Evolutionary conservation across 192 early-diverging fungal species (phyloP).

Genomic region (Diversispora eburnea): DNA sequence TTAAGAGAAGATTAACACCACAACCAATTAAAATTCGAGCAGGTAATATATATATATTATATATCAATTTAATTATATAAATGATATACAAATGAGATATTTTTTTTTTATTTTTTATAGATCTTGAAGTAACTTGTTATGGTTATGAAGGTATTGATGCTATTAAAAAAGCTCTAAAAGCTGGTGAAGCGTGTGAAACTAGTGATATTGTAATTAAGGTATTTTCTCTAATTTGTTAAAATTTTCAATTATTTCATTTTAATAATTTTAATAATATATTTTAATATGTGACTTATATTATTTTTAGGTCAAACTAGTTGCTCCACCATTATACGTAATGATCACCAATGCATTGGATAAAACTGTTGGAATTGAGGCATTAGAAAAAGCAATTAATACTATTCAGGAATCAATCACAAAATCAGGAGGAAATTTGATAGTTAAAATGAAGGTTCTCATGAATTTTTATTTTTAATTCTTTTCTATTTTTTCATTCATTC

Average conservation of each 20-base stretch:
- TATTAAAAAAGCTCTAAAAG: conserved; percentile 83
- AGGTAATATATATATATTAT: conserved; percentile 37
- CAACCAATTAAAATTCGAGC: conserved; percentile 95
- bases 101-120: conserved; percentile 38
- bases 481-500: background rate
- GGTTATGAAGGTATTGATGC: conserved; percentile 95
- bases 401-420: conserved; percentile 78
- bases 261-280: conserved; percentile 57
- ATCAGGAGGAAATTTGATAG: conserved; percentile 67
- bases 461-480: conserved; percentile 10
- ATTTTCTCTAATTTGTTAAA: conserved; percentile 65
- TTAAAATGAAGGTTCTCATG: conserved; percentile 74
- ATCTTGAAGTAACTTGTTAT: conserved; percentile 92
- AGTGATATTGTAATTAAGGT: conserved; percentile 76
- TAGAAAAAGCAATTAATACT: conserved; percentile 83
- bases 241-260: conserved; percentile 39
- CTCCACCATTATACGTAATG: conserved; percentile 93
- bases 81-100: too few species aligned
- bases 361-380: conserved; percentile 72
- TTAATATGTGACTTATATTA: conserved; percentile 67
- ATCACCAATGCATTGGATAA: conserved; percentile 84
- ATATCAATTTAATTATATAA: background rate
- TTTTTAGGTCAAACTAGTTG: conserved; percentile 85
- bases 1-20: conserved; percentile 88
- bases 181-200: conserved; percentile 80